Base-by-base conservation (phyloP, 2,329 filamentous ascomycete genomes). In the Aspergillus sp. region DNA sequence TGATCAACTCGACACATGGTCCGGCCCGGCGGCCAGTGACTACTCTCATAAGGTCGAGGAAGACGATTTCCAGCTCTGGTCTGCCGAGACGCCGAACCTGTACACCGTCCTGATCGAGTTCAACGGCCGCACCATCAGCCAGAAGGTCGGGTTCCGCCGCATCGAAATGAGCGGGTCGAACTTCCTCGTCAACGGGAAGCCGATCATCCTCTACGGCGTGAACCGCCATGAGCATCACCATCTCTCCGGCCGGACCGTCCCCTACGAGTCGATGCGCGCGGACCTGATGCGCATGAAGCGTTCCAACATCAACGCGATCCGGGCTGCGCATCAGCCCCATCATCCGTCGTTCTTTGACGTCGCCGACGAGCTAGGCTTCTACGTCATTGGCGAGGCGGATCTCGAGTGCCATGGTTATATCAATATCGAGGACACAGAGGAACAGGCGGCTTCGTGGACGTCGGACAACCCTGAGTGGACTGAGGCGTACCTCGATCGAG, bases 191-290 rank as follows among this genome's bases (percentile, higher is more conserved):
- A 88, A 88, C 53, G 85, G 86, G 4, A 75, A 76, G 25, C 73
- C 80, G 1, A 78, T 89, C 47, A 76, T 82, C 2, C 76, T 89
- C 57, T 79, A 82, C 21, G 87, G 86, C n/a, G 82, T 84, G 14
- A 89, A 89, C 65, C 75, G 86, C n/a, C 87, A 89, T 61, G 87
- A 90, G 52, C 86, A 90, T 60, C 85, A 89, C 60, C 84, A 85
- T 0, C 70, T 73, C 13, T 78, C 79, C 23, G 86, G 86, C 3
- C 81, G 86, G 0, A 78, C 85, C 0, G 84, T 88, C 0, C 84
- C 85, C 0, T 68, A 81, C 6, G 81, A 85, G 2, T 87, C 81
- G 19, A 80, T 88, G 63, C 79, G 79, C 56, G 69, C 75, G 13
- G 87, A 89, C 58, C 73, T 89, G 1, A 61, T 86, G 1, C 72